Evolutionary conservation across 768 basidiomycete species (phyloP), one percentile per base, ranked within the genome.

Genomic region (Mycena crocata): DNA sequence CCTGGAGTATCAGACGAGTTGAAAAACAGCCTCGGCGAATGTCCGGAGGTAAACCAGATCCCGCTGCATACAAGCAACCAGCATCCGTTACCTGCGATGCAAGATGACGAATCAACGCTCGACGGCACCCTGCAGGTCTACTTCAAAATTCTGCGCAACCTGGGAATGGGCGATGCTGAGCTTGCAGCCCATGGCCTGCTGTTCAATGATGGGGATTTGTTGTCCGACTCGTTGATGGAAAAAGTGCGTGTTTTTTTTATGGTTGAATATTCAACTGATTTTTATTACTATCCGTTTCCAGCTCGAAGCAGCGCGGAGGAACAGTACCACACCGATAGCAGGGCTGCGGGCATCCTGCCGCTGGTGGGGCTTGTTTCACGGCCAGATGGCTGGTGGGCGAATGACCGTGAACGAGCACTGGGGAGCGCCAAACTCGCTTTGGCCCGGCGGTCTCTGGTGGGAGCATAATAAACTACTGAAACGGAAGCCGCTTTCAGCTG

Each of bases 361-460:
- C 5, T 70, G 72, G 28, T 63, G 68, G 26, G 74, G 76, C 5
- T 51, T 77, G 3, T 71, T 78, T 28, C 76, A 78, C 35, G 62
- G 61, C 12, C 73, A 77, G 50, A 65, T 78, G 45, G 64, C 77
- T 0, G 66, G 67, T 0, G 50, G 61, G n/a, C 72, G 71, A 1
- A 55, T 72, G 48, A 48, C 70, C 14, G 67, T 66, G 5, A 78
- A 78, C 51, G 71, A 78, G 54, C 68, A 61, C 39, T 78, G 77
- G 77, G 77, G 77, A 10, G 57, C 37, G 13, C 69, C 74, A 34
- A 78, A 76, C 40, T 37, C 63, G 0, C 63, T 70, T 30, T 68
- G 66, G 13, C 64, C 73, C 0, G 73, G 69, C 10, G 39, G 58
- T 14, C 48, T 60, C 3, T 62, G 60, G 60, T 62, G 60, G 60